Base-by-base conservation (phyloP, 1,284 basidiomycete species). In the Austroboletus niveus region DNA sequence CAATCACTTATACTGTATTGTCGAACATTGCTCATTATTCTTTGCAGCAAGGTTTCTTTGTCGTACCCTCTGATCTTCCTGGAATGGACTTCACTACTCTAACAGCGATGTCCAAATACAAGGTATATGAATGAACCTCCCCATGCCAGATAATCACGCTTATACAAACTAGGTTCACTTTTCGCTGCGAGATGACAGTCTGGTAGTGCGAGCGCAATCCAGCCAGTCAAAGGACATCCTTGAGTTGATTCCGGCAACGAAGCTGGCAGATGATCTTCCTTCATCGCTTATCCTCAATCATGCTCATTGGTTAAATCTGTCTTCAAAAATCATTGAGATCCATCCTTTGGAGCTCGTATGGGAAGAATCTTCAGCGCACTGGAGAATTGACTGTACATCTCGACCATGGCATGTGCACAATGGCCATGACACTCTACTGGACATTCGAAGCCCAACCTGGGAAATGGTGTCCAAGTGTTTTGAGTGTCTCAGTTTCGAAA, bases 181-280 rank as follows among this genome's bases (percentile, higher is more conserved):
- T 35, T 35, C 56, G 11, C 51, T 68, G 47, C 52, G 54, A 10
- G 31, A 2, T 3, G 48, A 57, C 4, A 44, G 56, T 2, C 50
- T 74, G 1, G 51, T 72, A 2, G 59, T 77, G 35, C 66, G 62
- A 31, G 65, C 65, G 2, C 58, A 53, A 51, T 30, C 22, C 11
- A 51, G 53, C 1, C 6, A 32, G 5, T 32, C 20, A 1, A 24
- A 14, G 1, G 41, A 44, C 2, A 41, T 65, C 1, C 61, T 67
- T 15, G 69, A 75, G 42, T 52, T 78, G 15, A 63, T 79, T 40
- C 74, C 72, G 10, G 64, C 58, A n/a, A 30, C 42, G 2, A 54
- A 54, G n/a, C 54, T 79, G 11, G n/a, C 4, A 4, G 49, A 52
- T 0, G 77, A 78, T 54, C 58, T 79, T 8, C 78, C 78, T 0